These are phyloP conservation scores for Saccharomyces eubayanus DNA, from an alignment of 805 yeast genomes.

Conservation along the genomic window DNA sequence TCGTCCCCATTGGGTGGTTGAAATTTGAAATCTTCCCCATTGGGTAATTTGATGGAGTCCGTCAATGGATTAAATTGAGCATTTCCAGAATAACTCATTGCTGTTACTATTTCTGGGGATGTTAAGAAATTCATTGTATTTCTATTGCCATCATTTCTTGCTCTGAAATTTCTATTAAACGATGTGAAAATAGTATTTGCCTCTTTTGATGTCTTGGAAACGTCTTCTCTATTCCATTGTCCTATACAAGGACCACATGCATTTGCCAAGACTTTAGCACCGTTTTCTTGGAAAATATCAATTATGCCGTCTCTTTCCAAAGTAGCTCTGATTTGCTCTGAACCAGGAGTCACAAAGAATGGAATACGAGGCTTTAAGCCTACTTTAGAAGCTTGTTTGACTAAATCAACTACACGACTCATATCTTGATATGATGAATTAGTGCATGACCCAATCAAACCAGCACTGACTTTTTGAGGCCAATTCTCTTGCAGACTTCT, in stretches of 20 bases:
- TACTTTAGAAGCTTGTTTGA: conserved; percentile 80
- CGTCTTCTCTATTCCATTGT: conserved; percentile 95
- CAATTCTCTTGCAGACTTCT: conserved; percentile 73
- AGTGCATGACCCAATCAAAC: conserved; percentile 97
- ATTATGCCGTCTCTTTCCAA: conserved; percentile 94
- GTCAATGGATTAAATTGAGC: conserved; percentile 86
- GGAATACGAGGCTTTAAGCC: conserved; percentile 89
- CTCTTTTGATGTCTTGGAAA: conserved; percentile 54
- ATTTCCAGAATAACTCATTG: conserved; percentile 91
- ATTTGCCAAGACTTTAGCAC: conserved; percentile 91
- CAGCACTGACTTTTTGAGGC: conserved; percentile 90
- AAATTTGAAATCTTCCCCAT: conserved; percentile 72
- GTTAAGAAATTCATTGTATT: conserved; percentile 95
- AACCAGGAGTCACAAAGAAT: conserved; percentile 94
- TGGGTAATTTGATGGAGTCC: conserved; percentile 64
- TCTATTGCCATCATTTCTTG: conserved; percentile 98
- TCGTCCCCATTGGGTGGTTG: conserved; percentile 76
- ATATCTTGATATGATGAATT: conserved; percentile 97
- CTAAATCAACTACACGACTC: conserved; percentile 92
- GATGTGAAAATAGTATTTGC: conserved; percentile 90
- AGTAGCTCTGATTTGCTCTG: conserved; percentile 97
- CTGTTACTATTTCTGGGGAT: conserved; percentile 97
- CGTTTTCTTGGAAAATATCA: conserved; percentile 78
- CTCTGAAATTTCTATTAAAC: conserved; percentile 94
- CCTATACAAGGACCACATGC: conserved; percentile 99